These are phyloP conservation scores for Cardamine chenopodiifolia DNA, from an alignment of 345 rosid species.

Conservation along the genomic window DNA sequence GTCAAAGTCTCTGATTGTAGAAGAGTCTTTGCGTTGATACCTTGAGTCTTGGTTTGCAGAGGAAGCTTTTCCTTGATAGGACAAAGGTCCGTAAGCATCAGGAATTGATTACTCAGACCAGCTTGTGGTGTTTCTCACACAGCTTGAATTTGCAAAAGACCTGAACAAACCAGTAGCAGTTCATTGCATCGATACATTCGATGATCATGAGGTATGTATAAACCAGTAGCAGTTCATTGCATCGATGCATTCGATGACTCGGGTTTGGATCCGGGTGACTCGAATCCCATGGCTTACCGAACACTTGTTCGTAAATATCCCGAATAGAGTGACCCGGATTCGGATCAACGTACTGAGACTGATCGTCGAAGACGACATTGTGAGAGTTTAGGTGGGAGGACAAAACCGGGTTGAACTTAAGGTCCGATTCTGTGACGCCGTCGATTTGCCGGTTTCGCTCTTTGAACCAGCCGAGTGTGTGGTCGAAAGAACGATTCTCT, in stretches of 20 bases:
- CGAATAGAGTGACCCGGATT: slow-evolving; percentile 86
- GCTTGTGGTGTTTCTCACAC: slow-evolving; percentile 70
- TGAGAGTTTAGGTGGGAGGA: slow-evolving; percentile 52
- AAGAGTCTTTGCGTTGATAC: too few species aligned
- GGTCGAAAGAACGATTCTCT: slow-evolving; percentile 94
- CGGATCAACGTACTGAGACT: slow-evolving; percentile 68
- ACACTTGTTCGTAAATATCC: slow-evolving; percentile 89
- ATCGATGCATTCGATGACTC: slow-evolving; percentile 74
- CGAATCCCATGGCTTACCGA: slow-evolving; percentile 67
- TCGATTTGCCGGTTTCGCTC: slow-evolving; percentile 68
- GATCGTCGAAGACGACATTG: slow-evolving; percentile 47
- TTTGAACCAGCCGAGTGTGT: slow-evolving; percentile 87
- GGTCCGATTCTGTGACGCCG: slow-evolving; percentile 69
- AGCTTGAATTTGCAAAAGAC: slow-evolving; percentile 83
- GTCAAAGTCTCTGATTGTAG: too few species aligned
- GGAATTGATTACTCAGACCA: slow-evolving; percentile 65
- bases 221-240: slow-evolving; percentile 78
- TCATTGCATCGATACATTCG: slow-evolving; percentile 86
- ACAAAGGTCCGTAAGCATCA: slow-evolving; percentile 76
- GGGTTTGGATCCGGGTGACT: slow-evolving; percentile 49
- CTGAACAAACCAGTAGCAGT: slow-evolving; percentile 73
- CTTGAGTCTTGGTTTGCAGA: too few species aligned
- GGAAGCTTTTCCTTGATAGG: too few species aligned
- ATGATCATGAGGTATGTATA: too few species aligned
- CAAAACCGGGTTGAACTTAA: slow-evolving; percentile 57